phyloP scores from a whole-genome alignment of 495 filamentous ascomycete genomes.

The Neurospora discreta region DNA sequence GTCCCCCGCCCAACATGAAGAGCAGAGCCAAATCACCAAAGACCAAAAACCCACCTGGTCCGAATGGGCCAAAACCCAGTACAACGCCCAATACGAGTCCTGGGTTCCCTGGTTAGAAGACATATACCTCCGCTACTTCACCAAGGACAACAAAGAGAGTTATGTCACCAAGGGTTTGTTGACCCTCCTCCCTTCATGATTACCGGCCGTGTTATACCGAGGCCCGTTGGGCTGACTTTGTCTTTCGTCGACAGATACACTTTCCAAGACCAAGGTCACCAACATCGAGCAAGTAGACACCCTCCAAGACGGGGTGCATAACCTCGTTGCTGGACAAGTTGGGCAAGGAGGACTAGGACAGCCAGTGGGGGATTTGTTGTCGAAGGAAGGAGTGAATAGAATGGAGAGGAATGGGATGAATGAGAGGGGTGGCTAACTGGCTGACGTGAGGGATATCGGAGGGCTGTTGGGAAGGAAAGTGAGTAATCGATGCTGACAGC shows the following conservation, averaged over 20 bases:
- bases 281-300: conserved; percentile 48
- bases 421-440: conserved; percentile 40
- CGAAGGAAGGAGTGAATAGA: conserved; percentile 54
- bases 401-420: conserved; percentile 52
- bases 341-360: conserved; percentile 52
- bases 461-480: background rate
- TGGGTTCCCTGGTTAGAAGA: conserved; percentile 73
- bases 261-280: conserved; percentile 56
- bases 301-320: conserved; percentile 51
- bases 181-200: background rate
- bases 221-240: background rate
- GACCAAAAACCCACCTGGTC: background rate
- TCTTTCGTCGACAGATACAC: conserved; percentile 35
- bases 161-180: conserved; percentile 49
- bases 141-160: conserved; percentile 60
- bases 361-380: conserved; percentile 47
- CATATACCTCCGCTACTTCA: conserved; percentile 56
- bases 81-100: conserved; percentile 55
- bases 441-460: background rate
- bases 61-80: conserved; percentile 46
- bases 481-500: background rate
- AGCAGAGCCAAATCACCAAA: background rate
- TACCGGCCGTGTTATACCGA: too few species aligned
- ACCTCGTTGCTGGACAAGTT: conserved; percentile 46
- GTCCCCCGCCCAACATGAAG: background rate